Evolutionary conservation across 202 grass and related monocot species (phyloP), one percentile per base, ranked within the genome.

Genomic region (Saccharum hybrid): DNA sequence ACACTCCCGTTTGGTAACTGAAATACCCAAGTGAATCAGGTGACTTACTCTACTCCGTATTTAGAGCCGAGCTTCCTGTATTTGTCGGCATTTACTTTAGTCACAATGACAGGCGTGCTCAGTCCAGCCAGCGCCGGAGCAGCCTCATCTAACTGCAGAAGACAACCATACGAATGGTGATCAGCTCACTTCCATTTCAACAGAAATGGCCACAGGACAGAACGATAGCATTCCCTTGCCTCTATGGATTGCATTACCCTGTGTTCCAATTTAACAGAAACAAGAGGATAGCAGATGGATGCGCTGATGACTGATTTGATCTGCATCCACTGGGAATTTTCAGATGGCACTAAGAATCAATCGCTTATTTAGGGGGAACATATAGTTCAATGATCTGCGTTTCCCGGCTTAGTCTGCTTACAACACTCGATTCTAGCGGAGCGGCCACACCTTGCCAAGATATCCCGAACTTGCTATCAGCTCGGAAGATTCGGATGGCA

Each of bases 41-140:
- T 61, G 6, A 33, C 88, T 78, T 93, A 98, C 96, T 95, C 93
- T 68, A 98, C 79, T 79, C 86, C 91, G 40, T 98, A 93, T 90
- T 94, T 94, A 15, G 90, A 83, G 43, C 92, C 69, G 15, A 95
- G 83, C 66, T 98, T 98, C 66, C 54, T 90, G 64, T 95, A 93
- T 41, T 98, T 95, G 74, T 98, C 93, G 3, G 91, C 96, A 89
- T 98, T 88, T 72, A 98, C 79, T 85, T 92, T 98, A 19, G 89
- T 81, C n/a, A 98, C 42, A 28, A 88, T 5, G 30, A 98, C 85
- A 37, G 96, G 93, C 33, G 89, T 80, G 67, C 84, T 70, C 78
- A 98, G 41, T 33, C 45, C 85, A 67, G 89, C 89, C 61, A 98
- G 77, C 64, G 83, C 33, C 0, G 72, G 86, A 92, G 96, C 93